Evolutionary conservation across 495 filamentous ascomycete genomes (phyloP), one percentile per base, ranked within the genome.

Genomic region (Lophium mytilinum): DNA sequence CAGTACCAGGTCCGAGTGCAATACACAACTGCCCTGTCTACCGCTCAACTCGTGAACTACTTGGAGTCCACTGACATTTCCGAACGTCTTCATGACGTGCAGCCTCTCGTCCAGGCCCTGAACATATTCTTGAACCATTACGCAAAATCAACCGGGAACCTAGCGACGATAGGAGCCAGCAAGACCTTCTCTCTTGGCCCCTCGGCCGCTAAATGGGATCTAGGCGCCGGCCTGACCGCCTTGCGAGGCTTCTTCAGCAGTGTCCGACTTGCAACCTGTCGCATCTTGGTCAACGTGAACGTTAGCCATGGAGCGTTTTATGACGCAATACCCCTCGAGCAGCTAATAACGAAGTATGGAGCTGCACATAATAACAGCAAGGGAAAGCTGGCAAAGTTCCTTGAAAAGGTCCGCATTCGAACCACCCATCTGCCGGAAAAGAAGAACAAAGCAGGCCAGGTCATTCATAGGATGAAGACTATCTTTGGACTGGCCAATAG

Each of bases 111-210:
- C 0, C 74, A 79, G 54, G 73, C 76, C 0, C 63, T 83, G 52
- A 84, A 84, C 57, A 78, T 83, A 37, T 67, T 81, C 53, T 56
- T 70, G 36, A 18, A 75, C 73, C 52, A 70, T 75, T 7, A 50
- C 63, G n/a, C 50, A 53, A 10, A 60, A 34, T 53, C 56, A 9
- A 47, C 49, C 12, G 43, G 37, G 30, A 53, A 46, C 49, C 37
- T 53, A 37, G 56, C 56, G 21, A 53, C 56, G 40, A 53, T 58
- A 30, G 56, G 49, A 19, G 68, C 49, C 62, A 64, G 11, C 1
- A 48, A 47, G 65, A 68, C 53, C 59, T 60, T 35, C 68, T 62
- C 61, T 66, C 62, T 56, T 50, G 53, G 3, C 35, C 54, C 34
- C 40, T 47, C 21, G 49, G 43, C 12, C 18, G 56, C 19, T 47